Evolutionary conservation across 495 filamentous ascomycete genomes (phyloP), one percentile per base, ranked within the genome.

Genomic region (Choiromyces venosus): DNA sequence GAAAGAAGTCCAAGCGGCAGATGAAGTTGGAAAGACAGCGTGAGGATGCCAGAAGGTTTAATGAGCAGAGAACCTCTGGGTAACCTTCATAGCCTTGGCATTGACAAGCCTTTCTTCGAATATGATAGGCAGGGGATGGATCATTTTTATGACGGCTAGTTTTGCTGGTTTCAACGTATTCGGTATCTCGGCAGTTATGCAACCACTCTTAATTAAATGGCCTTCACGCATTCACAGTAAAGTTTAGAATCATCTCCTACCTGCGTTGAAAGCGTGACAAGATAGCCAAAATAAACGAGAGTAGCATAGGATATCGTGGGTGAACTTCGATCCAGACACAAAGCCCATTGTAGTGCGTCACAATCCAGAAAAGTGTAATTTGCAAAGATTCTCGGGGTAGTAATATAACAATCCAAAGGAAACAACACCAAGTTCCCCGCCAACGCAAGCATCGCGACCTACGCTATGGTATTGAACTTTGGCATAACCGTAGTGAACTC

Each of bases 21-120:
- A 46, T 69, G 29, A 68, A 69, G 72, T 39, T 71, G 68, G 56
- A 73, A 52, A 76, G 83, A 76, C 84, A 86, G 74, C 78, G 69
- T 33, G 46, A 65, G 46, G 25, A n/a, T 37, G 46, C 39, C 35
- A 66, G 37, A 33, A 61, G 25, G 12, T 61, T 61, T 16, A 61
- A 61, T 14, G 25, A 25, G 25, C 52, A 61, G 52, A 61, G 52
- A 18, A 16, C n/a, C 18, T 33, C 25, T 10, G 25, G 52, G 25
- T 61, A 14, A 61, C 2, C 29, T 61, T 61, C 33, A 29, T 18
- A 33, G 25, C 52, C 6, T 4, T 6, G 25, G 25, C 3, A 29
- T 61, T 18, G 52, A 14, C 25, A 29, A 29, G 14, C 14, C 33
- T 61, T 33, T 33, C 12, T 18, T 61, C 3, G 3, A n/a, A n/a